Evolutionary conservation across 2,329 filamentous ascomycete species (phyloP).

Genomic region (Nemania bipapillata): DNA sequence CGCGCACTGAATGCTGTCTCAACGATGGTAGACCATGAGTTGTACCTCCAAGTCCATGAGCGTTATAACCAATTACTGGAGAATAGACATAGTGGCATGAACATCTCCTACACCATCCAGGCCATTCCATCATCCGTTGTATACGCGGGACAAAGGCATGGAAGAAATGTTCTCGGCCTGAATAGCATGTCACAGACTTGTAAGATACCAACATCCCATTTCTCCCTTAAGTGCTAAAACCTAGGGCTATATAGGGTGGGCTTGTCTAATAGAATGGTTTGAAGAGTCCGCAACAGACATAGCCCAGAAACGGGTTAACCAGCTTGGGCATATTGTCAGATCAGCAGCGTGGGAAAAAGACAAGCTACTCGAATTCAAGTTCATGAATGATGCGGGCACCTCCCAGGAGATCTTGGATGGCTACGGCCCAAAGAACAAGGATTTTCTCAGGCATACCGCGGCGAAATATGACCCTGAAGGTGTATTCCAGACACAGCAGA

Average conservation of each 20-base stretch:
- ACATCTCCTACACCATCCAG: slow-evolving; percentile 36
- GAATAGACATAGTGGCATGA: background rate
- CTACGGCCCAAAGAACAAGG: background rate
- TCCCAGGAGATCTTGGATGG: background rate
- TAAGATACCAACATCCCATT: too few species aligned
- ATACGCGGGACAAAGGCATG: slow-evolving; percentile 7
- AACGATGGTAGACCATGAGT: slow-evolving; percentile 25
- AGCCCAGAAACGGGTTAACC: background rate
- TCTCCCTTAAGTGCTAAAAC: too few species aligned
- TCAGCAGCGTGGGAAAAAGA: background rate
- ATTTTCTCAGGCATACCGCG: background rate
- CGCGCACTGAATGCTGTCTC: background rate
- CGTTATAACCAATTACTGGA: slow-evolving; percentile 16
- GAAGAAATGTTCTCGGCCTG: slow-evolving; percentile 33
- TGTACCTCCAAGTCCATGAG: slow-evolving; percentile 34
- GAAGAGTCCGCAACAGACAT: background rate
- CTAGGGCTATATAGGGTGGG: background rate
- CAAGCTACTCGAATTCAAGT: background rate
- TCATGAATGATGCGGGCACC: background rate
- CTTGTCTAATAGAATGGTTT: background rate
- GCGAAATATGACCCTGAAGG: background rate
- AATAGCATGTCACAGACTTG: slow-evolving; percentile 35
- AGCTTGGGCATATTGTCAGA: background rate
- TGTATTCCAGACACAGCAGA: background rate
- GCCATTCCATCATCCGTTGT: slow-evolving; percentile 11